phyloP scores from a whole-genome alignment of 2,329 filamentous ascomycete genomes.

The Hymenoscyphus scutula region DNA sequence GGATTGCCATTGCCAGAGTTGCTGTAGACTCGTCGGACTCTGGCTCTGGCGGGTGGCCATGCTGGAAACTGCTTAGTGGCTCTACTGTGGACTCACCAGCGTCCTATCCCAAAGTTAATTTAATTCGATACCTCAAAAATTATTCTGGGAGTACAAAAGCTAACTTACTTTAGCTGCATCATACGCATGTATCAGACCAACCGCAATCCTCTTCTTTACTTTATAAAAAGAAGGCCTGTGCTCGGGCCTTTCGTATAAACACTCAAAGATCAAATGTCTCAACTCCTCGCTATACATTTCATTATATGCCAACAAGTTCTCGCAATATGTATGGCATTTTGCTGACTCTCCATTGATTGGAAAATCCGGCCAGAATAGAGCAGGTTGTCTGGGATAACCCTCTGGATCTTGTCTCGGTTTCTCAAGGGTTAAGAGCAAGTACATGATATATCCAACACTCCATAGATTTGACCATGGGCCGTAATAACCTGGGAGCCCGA shows the following conservation, averaged over 20 bases:
- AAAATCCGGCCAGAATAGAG: conserved; percentile 8
- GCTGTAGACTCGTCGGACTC: no score
- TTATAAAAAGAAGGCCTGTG: conserved; percentile 9
- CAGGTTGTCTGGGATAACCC: background rate
- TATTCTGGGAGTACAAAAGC: background rate
- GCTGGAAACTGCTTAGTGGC: no score
- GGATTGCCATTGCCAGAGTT: no score
- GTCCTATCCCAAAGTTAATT: no score
- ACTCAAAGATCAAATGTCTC: conserved; percentile 16
- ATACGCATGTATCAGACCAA: background rate
- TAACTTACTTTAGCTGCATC: background rate
- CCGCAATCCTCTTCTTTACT: conserved; percentile 11
- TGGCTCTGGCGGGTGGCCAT: no score
- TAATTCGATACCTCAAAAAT: no score
- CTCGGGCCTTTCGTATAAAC: conserved; percentile 16
- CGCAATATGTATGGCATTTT: conserved; percentile 10
- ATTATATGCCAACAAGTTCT: conserved; percentile 3
- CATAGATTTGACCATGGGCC: conserved; percentile 9
- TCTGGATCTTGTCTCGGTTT: background rate
- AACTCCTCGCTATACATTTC: conserved; percentile 10
- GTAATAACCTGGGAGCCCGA: conserved; percentile 15
- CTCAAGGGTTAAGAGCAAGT: conserved; percentile 5
- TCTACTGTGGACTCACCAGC: no score
- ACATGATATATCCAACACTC: conserved; percentile 11
- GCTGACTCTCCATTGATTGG: background rate